Evolutionary conservation across 164 flowering plant genomes (phyloP).

Genomic region (Macadamia tetraphylla): DNA sequence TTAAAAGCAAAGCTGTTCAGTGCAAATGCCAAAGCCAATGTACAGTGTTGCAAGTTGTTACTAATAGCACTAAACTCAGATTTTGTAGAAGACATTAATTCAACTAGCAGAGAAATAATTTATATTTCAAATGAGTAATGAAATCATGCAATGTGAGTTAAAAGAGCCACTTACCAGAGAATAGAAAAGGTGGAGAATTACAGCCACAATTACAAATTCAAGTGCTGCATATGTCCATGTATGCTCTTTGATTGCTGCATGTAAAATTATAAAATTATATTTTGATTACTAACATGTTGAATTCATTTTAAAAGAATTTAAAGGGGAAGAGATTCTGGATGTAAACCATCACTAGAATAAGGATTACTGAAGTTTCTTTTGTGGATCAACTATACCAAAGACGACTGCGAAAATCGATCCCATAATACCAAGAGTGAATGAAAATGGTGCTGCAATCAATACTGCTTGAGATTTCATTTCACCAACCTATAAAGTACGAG

Average conservation of each 20-base stretch:
- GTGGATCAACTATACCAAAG: conserved; percentile 44
- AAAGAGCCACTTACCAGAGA: conserved; percentile 37
- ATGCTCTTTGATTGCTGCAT: conserved; percentile 78
- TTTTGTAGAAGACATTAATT: too few species aligned
- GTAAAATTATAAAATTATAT: neutral
- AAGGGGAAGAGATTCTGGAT: neutral
- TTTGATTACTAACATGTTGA: too few species aligned
- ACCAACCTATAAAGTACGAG: conserved; percentile 35
- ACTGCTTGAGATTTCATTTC: conserved; percentile 65
- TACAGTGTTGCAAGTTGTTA: too few species aligned
- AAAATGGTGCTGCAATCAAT: conserved; percentile 70
- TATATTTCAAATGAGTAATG: neutral
- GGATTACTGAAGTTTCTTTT: neutral
- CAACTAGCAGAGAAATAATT: too few species aligned
- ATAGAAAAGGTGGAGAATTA: conserved; percentile 55
- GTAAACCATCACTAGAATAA: neutral
- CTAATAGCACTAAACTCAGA: too few species aligned
- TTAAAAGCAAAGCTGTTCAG: too few species aligned
- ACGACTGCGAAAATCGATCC: conserved; percentile 65
- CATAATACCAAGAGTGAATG: conserved; percentile 66
- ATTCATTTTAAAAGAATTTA: too few species aligned
- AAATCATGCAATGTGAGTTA: neutral
- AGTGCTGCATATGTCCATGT: conserved; percentile 92
- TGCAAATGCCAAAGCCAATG: too few species aligned
- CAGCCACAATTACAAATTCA: conserved; percentile 67